phyloP scores from a whole-genome alignment of 805 yeast species.

The Pichia paraexigua region DNA sequence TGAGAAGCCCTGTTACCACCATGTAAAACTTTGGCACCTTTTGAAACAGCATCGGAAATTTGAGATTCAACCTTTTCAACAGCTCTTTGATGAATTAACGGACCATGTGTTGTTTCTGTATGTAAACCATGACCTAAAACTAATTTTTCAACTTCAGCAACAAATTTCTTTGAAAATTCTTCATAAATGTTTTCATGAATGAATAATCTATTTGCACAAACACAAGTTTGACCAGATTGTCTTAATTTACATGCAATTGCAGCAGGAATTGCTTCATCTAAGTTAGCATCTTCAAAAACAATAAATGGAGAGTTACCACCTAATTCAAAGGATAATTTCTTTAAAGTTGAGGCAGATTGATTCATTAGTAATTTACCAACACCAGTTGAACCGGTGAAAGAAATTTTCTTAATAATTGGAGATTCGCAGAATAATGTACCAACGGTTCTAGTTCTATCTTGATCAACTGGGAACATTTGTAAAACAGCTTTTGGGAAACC shows the following conservation, averaged over 20 bases:
- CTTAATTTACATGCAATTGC: conserved; percentile 63
- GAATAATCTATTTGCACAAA: conserved; percentile 67
- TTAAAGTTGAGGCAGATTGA: conserved; percentile 60
- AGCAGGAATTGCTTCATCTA: conserved; percentile 56
- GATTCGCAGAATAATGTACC: conserved; percentile 77
- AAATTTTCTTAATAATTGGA: conserved; percentile 77
- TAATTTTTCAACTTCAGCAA: conserved; percentile 36
- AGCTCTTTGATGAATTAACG: conserved; percentile 58
- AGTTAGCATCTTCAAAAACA: conserved; percentile 68
- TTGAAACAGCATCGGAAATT: conserved; percentile 54
- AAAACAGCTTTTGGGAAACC: conserved; percentile 86
- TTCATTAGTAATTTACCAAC: conserved; percentile 71
- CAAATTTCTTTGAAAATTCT: conserved; percentile 43
- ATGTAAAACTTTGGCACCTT: conserved; percentile 54
- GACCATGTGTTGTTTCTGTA: conserved; percentile 62
- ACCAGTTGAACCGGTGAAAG: conserved; percentile 92
- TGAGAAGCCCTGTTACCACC: conserved; percentile 54
- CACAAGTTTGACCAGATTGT: conserved; percentile 76
- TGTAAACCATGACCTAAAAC: conserved; percentile 58
- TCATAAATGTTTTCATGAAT: conserved; percentile 62
- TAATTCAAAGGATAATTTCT: conserved; percentile 75
- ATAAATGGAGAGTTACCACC: conserved; percentile 91
- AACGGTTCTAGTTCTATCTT: conserved; percentile 45
- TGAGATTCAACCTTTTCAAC: conserved; percentile 53
- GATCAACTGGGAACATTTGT: conserved; percentile 85